Percentiles rank a stretch among this genome's conserved stretches.
phyloP scores from a whole-genome alignment of 2,329 filamentous ascomycete genomes.

The Exophiala oligosperma region DNA sequence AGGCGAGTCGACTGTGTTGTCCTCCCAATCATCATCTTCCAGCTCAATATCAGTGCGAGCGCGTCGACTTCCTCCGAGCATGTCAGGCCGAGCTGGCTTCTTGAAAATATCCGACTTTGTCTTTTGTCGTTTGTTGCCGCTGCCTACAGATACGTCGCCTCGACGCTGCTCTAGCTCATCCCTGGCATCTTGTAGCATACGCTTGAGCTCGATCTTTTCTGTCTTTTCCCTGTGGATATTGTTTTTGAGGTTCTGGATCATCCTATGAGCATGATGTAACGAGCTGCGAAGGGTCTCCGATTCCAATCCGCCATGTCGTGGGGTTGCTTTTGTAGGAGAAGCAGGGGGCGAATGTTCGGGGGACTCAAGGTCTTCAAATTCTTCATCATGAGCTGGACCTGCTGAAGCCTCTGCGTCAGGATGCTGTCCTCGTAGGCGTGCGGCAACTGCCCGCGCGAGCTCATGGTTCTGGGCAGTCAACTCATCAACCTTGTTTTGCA shows the following conservation, averaged over 20 bases:
- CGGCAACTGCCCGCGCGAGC: constrained; percentile 78
- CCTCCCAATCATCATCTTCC: constrained; percentile 88
- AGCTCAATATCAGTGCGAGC: constrained; percentile 75
- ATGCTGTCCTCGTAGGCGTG: constrained; percentile 68
- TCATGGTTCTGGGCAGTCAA: constrained; percentile 87
- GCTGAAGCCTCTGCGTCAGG: constrained; percentile 44
- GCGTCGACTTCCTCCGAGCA: constrained; percentile 72
- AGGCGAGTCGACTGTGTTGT: constrained; percentile 60
- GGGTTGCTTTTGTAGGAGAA: constrained; percentile 88
- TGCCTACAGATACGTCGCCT: constrained; percentile 46
- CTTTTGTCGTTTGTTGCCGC: constrained; percentile 58
- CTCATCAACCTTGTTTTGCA: constrained; percentile 86
- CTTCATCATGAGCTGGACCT: constrained; percentile 56
- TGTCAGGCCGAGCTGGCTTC: constrained; percentile 71
- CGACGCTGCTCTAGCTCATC: constrained; percentile 80
- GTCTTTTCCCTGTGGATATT: constrained; percentile 98
- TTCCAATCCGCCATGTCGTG: constrained; percentile 85
- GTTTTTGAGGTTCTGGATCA: constrained; percentile 92
- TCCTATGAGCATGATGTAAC: constrained; percentile 88
- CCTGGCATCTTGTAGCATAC: constrained; percentile 90
- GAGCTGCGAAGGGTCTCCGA: constrained; percentile 94
- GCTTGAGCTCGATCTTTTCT: constrained; percentile 92
- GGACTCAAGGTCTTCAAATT: constrained; percentile 67
- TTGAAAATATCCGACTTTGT: constrained; percentile 68
- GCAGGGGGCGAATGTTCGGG: constrained; percentile 88